Conservation (phyloP, 192 early-diverging fungal genomes). For the Gryganskiella cystojenkinii region DNA sequence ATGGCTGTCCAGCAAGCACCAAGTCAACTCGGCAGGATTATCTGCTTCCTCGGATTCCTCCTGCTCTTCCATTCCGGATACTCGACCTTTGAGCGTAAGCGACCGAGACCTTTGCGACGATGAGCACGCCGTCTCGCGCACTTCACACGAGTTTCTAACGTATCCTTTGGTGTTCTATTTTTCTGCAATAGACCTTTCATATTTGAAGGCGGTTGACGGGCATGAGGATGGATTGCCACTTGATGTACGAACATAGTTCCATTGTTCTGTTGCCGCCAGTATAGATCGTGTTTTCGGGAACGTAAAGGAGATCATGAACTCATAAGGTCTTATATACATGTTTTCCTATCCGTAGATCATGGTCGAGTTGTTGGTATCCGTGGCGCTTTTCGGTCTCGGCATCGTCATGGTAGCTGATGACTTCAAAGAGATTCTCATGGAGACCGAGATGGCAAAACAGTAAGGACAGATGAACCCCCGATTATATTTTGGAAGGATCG, state of each 20-base stretch:
- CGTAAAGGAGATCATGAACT: background rate
- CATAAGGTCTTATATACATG: background rate
- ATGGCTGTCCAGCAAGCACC: conserved; percentile 52
- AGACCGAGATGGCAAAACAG: conserved; percentile 69
- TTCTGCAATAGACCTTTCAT: conserved; percentile 57
- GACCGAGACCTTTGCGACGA: background rate
- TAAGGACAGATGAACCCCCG: conserved; percentile 31
- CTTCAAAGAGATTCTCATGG: conserved; percentile 69
- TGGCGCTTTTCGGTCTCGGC: conserved; percentile 58
- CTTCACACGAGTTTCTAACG: background rate
- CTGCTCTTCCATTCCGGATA: conserved; percentile 63
- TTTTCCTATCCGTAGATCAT: conserved; percentile 50
- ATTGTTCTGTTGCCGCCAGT: background rate
- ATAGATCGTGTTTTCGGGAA: background rate
- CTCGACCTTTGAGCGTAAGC: conserved; percentile 66
- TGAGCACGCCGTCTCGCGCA: background rate
- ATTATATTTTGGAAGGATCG: background rate
- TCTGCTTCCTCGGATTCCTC: conserved; percentile 52
- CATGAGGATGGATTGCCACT: conserved; percentile 53
- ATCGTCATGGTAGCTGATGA: conserved; percentile 61
- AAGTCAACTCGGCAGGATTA: conserved; percentile 42
- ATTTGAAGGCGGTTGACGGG: conserved; percentile 62
- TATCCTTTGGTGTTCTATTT: background rate
- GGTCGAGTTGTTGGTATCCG: conserved; percentile 59
- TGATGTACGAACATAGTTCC: conserved; percentile 63